phyloP scores from a whole-genome alignment of 192 early-diverging fungal genomes.

The Coemansia sp. region DNA sequence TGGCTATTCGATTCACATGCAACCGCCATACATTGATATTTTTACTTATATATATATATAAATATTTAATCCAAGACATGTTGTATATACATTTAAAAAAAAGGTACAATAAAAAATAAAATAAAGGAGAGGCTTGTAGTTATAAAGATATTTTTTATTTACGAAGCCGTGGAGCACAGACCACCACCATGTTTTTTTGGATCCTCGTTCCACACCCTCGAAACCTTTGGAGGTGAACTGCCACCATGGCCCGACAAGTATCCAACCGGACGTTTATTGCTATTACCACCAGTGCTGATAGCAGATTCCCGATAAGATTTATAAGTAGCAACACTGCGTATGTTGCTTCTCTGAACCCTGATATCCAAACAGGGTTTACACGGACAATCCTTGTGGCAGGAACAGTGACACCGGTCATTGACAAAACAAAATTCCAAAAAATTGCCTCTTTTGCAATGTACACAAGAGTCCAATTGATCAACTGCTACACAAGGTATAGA shows the following conservation, averaged over 20 bases:
- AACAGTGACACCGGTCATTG: conserved; percentile 30
- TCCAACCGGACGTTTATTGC: background rate
- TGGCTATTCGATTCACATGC: no score
- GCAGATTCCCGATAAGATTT: background rate
- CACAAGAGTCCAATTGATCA: conserved; percentile 1
- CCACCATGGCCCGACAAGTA: background rate
- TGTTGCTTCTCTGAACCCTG: conserved; percentile 11
- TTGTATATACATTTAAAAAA: conserved; percentile 2
- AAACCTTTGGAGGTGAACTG: conserved; percentile 1
- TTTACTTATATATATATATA: background rate
- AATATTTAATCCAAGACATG: background rate
- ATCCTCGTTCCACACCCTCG: conserved; percentile 5
- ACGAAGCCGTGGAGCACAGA: conserved; percentile 14
- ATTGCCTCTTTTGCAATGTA: conserved; percentile 43
- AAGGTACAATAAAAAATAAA: conserved; percentile 1
- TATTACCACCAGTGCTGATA: background rate
- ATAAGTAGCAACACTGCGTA: background rate
- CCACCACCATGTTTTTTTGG: background rate
- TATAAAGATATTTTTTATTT: background rate
- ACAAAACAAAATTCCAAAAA: conserved; percentile 51
- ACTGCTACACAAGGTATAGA: background rate
- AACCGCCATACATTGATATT: background rate
- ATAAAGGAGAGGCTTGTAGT: background rate
- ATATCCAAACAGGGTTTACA: conserved; percentile 49
- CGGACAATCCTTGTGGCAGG: conserved; percentile 38